Base-by-base conservation (phyloP, 768 basidiomycete genomes). In the Kwoniella botswanensis region DNA sequence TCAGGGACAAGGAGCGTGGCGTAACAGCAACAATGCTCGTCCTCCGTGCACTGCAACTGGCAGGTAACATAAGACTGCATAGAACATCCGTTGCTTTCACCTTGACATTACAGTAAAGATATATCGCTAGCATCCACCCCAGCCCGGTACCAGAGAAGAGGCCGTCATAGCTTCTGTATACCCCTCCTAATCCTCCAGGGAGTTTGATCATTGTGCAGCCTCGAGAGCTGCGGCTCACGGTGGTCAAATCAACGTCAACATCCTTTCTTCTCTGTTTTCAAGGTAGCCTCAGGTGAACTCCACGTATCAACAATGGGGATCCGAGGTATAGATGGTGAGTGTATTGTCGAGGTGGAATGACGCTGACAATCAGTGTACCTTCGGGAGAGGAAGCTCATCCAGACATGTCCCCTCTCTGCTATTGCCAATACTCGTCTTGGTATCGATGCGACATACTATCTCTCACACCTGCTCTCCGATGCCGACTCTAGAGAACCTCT, bases 361-460 rank as follows among this genome's bases (percentile, higher is more conserved):
- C 4, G 35, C 54, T 55, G 52, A 53, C 62, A 24, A 52, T 5
- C 67, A 95, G 94, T 88, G 82, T 93, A 93, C 82, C 88, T 97
- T 78, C 83, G 87, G 26, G 93, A 94, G 87, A 91, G 93, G 83
- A 93, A 93, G 85, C 92, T 95, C 82, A 84, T 92, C 73, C 90
- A 92, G 84, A 91, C 90, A 52, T 89, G 91, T 67, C 89, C 93
- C 22, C 88, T 98, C 65, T 89, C 88, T 67, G 89, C 90, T 0
- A 87, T 99, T 59, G 88, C 92, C 53, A 93, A 97, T 80, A 93
- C 94, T 63, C 91, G 97, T 56, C 90, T 99, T 29, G 97, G 97
- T 42, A 97, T 99, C 81, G 96, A 99, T 87, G 94, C 94, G 3
- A 90, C 91, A 2, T 90, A 91, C 84, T 99, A 98, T 85, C 87